phyloP scores from a whole-genome alignment of 352 stramenopile genomes.

The Phytophthora macrochlamydospora region DNA sequence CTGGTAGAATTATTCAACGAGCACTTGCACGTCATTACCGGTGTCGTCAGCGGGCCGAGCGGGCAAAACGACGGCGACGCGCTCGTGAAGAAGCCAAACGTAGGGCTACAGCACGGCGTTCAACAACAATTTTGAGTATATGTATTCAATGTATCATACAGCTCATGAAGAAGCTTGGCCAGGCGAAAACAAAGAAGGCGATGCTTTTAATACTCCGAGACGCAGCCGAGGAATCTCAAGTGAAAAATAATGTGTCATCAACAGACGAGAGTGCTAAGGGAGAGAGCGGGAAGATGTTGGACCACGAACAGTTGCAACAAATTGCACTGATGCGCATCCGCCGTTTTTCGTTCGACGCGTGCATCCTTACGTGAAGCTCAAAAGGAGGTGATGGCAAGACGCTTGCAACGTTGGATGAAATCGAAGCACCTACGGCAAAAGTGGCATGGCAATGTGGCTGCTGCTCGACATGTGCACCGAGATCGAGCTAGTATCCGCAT shows the following conservation, averaged over 20 bases:
- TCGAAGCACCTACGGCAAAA: constrained; percentile 17
- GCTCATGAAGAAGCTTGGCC: constrained; percentile 35
- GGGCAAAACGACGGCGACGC: constrained; percentile 13
- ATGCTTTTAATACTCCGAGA: constrained; percentile 45
- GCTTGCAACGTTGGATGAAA: constrained; percentile 57
- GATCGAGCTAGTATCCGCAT: constrained; percentile 44
- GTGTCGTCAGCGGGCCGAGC: constrained; percentile 14
- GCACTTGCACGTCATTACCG: constrained; percentile 18
- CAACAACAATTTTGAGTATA: constrained; percentile 27
- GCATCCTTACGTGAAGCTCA: constrained; percentile 44
- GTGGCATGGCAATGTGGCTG: constrained; percentile 33
- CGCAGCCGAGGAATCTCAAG: constrained; percentile 39
- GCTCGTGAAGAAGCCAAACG: constrained; percentile 19
- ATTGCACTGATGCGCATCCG: constrained; percentile 44
- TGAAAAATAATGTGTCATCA: constrained; percentile 1
- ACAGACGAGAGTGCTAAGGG: not conserved
- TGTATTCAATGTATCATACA: constrained; percentile 43
- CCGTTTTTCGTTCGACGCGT: constrained; percentile 59
- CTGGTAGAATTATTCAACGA: constrained; percentile 46
- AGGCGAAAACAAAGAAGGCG: constrained; percentile 43
- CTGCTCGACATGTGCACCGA: constrained; percentile 12
- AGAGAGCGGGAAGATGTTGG: not conserved
- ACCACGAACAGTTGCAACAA: constrained; percentile 4
- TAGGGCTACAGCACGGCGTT: constrained; percentile 17
- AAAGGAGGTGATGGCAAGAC: constrained; percentile 55